Evolutionary conservation across 2,329 filamentous ascomycete species (phyloP).

Genomic region (Exophiala oligosperma): DNA sequence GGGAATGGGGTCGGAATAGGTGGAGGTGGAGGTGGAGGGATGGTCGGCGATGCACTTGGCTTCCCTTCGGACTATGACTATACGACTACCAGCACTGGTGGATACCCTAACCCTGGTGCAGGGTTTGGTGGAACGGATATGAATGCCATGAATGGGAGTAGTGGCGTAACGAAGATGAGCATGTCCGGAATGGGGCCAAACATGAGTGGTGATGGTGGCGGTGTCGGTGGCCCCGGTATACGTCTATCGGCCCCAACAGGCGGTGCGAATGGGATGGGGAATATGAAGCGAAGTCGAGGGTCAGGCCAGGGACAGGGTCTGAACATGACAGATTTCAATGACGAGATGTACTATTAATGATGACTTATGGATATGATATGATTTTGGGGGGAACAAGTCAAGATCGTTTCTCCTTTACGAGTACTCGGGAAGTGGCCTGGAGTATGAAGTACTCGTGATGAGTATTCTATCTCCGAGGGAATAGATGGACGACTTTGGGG

Average conservation of each 20-base stretch:
- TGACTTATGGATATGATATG: not conserved
- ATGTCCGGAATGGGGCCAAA: not conserved
- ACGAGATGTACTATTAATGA: constrained; percentile 2
- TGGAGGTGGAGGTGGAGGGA: not conserved
- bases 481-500: no score
- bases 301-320: not conserved
- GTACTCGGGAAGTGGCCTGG: no score
- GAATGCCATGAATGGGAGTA: not conserved
- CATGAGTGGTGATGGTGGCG: no score
- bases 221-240: no score
- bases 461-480: no score
- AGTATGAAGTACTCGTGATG: no score
- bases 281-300: not conserved
- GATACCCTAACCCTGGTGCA: not conserved
- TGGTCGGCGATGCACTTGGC: not conserved
- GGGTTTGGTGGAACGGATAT: not conserved
- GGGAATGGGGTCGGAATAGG: not conserved
- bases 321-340: not conserved
- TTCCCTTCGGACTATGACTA: no score
- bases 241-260: no score
- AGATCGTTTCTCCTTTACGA: no score
- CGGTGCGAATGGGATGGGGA: not conserved
- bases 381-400: not conserved
- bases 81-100: not conserved
- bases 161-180: not conserved